These are phyloP conservation scores for Debaryomyces psychrophilus DNA, from an alignment of 1,139 yeast species.

Conservation along the genomic window DNA sequence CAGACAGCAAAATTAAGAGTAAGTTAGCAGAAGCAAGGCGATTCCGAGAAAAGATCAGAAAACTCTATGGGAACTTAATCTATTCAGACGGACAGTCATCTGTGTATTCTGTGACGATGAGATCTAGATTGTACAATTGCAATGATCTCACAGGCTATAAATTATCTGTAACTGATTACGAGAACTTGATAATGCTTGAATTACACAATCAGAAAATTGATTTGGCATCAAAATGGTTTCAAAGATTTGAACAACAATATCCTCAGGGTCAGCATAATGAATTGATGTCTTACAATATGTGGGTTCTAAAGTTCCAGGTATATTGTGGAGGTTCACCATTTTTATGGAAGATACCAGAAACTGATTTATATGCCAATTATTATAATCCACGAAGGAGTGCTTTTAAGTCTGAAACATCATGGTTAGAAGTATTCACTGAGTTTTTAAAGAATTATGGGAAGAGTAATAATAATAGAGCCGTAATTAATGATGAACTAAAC, in stretches of 20 bases:
- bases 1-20: conserved; percentile 2
- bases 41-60: conserved; percentile 28
- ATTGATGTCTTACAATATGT: conserved; percentile 35
- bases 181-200: conserved; percentile 42
- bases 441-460: conserved; percentile 19
- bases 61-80: conserved; percentile 32
- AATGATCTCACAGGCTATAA: conserved; percentile 24
- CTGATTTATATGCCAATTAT: conserved; percentile 23
- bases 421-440: conserved; percentile 29
- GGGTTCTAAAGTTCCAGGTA: conserved; percentile 39
- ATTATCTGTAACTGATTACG: conserved; percentile 37
- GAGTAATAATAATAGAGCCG: conserved; percentile 14
- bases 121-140: conserved; percentile 24
- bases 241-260: conserved; percentile 31
- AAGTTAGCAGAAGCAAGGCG: conserved; percentile 12
- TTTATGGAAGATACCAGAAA: conserved; percentile 32
- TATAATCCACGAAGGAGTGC: conserved; percentile 23
- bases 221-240: conserved; percentile 46
- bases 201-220: conserved; percentile 39
- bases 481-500: conserved; percentile 28
- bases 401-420: conserved; percentile 23
- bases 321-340: conserved; percentile 39
- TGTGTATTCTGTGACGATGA: conserved; percentile 25
- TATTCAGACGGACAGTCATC: conserved; percentile 23
- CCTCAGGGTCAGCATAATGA: conserved; percentile 17